A percentile compares a stretch with the other conserved stretches of the same genome.
phyloP scores from a whole-genome alignment of 2,329 filamentous ascomycete species.

The Colletotrichum cuscutae region DNA sequence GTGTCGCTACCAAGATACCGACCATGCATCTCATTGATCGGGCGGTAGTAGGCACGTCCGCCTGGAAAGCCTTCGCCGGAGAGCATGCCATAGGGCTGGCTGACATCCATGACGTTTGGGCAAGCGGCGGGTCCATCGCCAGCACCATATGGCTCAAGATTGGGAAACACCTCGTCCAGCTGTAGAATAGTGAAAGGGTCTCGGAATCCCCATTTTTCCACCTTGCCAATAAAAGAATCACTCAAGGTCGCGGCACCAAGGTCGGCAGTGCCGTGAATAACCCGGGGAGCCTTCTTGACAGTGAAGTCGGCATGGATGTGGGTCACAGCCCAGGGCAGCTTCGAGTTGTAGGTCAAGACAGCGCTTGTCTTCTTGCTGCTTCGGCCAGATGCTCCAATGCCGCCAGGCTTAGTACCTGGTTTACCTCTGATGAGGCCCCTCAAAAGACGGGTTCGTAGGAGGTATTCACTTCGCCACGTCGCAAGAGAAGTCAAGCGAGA shows the following conservation, averaged over 20 bases:
- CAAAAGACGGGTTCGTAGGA: slow-evolving; percentile 85
- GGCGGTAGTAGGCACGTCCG: slow-evolving; percentile 82
- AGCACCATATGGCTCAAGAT: slow-evolving; percentile 79
- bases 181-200: slow-evolving; percentile 81
- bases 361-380: slow-evolving; percentile 73
- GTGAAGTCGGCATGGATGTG: slow-evolving; percentile 82
- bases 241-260: slow-evolving; percentile 82
- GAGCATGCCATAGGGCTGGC: slow-evolving; percentile 83
- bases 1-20: slow-evolving; percentile 75
- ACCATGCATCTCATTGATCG: slow-evolving; percentile 78
- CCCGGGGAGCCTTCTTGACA: slow-evolving; percentile 76
- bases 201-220: slow-evolving; percentile 84
- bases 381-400: slow-evolving; percentile 62
- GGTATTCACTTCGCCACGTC: slow-evolving; percentile 97
- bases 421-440: slow-evolving; percentile 86
- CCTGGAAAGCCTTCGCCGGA: slow-evolving; percentile 89
- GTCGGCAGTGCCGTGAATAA: slow-evolving; percentile 86
- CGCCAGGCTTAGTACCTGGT: slow-evolving; percentile 68
- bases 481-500: slow-evolving; percentile 82
- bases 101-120: slow-evolving; percentile 91
- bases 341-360: slow-evolving; percentile 86
- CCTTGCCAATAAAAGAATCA: slow-evolving; percentile 79
- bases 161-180: slow-evolving; percentile 80
- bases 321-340: slow-evolving; percentile 81
- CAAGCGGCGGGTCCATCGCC: slow-evolving; percentile 81